Percentiles rank a stretch among this genome's conserved stretches.
Conservation (phyloP, 345 rosid genomes). For the Pistacia vera region DNA sequence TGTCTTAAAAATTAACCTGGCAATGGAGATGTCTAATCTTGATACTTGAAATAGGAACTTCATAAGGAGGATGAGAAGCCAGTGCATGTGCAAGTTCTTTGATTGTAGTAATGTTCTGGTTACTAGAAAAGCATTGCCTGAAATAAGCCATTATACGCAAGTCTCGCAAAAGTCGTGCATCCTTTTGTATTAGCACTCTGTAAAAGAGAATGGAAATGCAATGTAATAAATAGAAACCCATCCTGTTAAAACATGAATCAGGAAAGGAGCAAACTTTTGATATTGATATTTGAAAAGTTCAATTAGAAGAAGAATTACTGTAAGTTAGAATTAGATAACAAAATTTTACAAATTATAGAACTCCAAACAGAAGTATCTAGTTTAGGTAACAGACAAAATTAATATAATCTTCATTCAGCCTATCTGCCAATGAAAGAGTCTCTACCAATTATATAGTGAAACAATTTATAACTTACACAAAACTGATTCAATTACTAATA, state of each 20-base stretch:
- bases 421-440: neutral
- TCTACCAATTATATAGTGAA: neutral
- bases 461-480: neutral
- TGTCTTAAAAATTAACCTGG: slow-evolving; percentile 53
- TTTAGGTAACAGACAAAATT: neutral
- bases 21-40: slow-evolving; percentile 79
- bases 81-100: slow-evolving; percentile 87
- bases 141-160: slow-evolving; percentile 77
- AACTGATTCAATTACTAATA: neutral
- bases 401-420: slow-evolving; percentile 6
- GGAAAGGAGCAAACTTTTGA: slow-evolving; percentile 8
- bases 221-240: slow-evolving; percentile 13
- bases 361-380: neutral
- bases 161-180: slow-evolving; percentile 77
- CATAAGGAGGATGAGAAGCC: slow-evolving; percentile 84
- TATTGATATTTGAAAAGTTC: neutral
- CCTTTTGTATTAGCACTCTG: slow-evolving; percentile 68
- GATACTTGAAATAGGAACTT: slow-evolving; percentile 77
- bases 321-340: neutral
- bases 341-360: neutral
- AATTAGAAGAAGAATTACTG: neutral
- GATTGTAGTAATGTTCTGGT: slow-evolving; percentile 57
- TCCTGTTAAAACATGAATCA: neutral
- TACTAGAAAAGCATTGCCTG: slow-evolving; percentile 73
- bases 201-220: slow-evolving; percentile 10